These are phyloP conservation scores for Lentinula detonsa DNA, from an alignment of 768 basidiomycete genomes.

Conservation along the genomic window DNA sequence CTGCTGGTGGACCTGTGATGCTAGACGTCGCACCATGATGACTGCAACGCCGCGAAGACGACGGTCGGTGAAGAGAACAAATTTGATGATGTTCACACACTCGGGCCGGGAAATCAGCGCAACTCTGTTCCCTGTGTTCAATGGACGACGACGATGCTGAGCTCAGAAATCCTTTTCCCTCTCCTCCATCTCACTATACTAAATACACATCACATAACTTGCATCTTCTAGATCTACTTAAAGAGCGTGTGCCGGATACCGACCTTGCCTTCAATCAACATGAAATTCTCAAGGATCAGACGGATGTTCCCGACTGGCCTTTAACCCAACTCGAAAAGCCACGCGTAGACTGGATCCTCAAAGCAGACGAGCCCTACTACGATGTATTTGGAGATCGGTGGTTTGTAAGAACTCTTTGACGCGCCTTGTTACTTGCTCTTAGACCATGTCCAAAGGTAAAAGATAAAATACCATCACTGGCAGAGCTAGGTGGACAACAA, in stretches of 20 bases:
- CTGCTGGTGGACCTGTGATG: slow-evolving; percentile 85
- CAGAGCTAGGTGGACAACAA: slow-evolving; percentile 74
- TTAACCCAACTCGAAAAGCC: slow-evolving; percentile 77
- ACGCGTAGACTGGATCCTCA: slow-evolving; percentile 84
- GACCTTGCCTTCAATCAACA: slow-evolving; percentile 45
- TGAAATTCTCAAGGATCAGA: slow-evolving; percentile 62
- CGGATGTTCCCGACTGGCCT: slow-evolving; percentile 74
- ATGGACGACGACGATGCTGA: slow-evolving; percentile 76
- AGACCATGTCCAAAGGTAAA: slow-evolving; percentile 49
- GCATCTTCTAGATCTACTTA: slow-evolving; percentile 55
- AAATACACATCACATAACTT: slow-evolving; percentile 76
- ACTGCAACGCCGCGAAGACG: not conserved
- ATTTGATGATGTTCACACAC: not conserved
- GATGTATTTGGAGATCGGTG: slow-evolving; percentile 84
- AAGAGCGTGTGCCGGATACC: slow-evolving; percentile 43
- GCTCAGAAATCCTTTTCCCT: slow-evolving; percentile 83
- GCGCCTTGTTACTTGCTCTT: slow-evolving; percentile 9
- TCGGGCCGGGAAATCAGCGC: not conserved
- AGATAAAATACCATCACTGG: slow-evolving; percentile 77
- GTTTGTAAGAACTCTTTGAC: slow-evolving; percentile 55
- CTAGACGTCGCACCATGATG: slow-evolving; percentile 71
- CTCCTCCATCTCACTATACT: slow-evolving; percentile 79
- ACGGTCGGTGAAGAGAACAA: not conserved
- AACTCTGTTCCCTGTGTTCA: not conserved
- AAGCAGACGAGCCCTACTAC: slow-evolving; percentile 70